Evolutionary conservation across 192 early-diverging fungal genomes (phyloP), one percentile per base, ranked within the genome.

Genomic region (Coemansia sp.): DNA sequence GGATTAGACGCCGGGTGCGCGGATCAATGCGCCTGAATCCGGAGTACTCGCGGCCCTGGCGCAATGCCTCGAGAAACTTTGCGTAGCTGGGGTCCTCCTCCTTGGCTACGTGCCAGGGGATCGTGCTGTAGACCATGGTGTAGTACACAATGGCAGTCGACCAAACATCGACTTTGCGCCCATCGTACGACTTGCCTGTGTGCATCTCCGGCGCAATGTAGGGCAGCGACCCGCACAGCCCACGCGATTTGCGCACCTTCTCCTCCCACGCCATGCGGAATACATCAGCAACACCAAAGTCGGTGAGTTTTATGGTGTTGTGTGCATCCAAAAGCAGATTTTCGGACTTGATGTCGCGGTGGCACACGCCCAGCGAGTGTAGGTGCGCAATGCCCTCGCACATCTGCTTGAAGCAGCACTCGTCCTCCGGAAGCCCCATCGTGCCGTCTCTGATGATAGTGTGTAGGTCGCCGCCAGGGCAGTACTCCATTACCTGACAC

Each of bases 221-320:
- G 13, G 95, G 95, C 61, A 94, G 95, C 19, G 92, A 94, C 21
- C 97, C 97, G 74, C 93, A 94, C 56, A 95, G 79, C n/a, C 96
- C 95, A 52, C 89, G 85, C 63, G 93, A 94, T 50, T 91, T 87
- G 72, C 92, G 93, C 58, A 88, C 60, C 50, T 78, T 71, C 50
- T 81, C 87, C 74, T 95, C 90, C 89, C 94, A 97, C 45, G 90
- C 91, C 39, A 90, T 91, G 64, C 91, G 87, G 84, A 99, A 98
- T 8, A 98, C 97, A 73, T 95, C 93, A 3, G 93, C 92, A 12
- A 98, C 95, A 53, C 97, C 97, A 88, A 98, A 99, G 86, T 99
- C 97, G 9, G 97, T 94, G 75, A 99, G 95, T 78, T 99, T 99
- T 64, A 99, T 70, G n/a, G 86, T 88, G 67, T 90, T 89, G 19